These are phyloP conservation scores for Pelargonium nanum DNA, from an alignment of 345 rosid species.

Conservation along the genomic window DNA sequence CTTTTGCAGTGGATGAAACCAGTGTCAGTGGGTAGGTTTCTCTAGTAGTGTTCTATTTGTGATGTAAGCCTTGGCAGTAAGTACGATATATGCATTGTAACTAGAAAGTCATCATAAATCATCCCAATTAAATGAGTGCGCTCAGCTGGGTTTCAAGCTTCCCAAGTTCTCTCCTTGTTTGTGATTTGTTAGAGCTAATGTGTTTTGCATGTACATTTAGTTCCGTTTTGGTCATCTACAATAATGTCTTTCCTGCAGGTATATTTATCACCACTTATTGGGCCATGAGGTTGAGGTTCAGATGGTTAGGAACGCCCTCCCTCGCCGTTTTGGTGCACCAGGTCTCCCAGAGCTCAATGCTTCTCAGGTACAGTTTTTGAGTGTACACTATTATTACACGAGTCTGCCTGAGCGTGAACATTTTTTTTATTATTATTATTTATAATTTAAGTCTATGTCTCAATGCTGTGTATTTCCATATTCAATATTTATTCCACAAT, in stretches of 20 bases:
- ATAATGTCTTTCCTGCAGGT: slow-evolving; percentile 33
- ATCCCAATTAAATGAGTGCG: not conserved
- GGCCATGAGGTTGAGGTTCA: slow-evolving; percentile 99
- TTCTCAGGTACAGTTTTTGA: slow-evolving; percentile 55
- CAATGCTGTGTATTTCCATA: no score
- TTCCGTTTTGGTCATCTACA: slow-evolving; percentile 1
- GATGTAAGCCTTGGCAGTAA: not conserved
- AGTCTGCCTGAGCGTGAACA: not conserved
- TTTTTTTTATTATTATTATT: not conserved
- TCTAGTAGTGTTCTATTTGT: not conserved
- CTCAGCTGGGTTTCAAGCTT: not conserved
- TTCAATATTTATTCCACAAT: no score
- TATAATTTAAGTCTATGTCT: no score
- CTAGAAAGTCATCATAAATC: no score
- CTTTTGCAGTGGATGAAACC: slow-evolving; percentile 98
- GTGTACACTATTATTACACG: not conserved
- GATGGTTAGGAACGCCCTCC: slow-evolving; percentile 82
- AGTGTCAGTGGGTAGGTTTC: slow-evolving; percentile 95
- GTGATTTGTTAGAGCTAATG: not conserved
- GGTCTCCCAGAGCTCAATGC: slow-evolving; percentile 99
- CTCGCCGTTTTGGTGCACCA: slow-evolving; percentile 97
- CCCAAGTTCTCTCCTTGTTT: not conserved
- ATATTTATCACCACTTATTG: slow-evolving; percentile 88
- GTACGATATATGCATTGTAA: not conserved
- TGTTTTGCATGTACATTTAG: not conserved